Base-by-base conservation (phyloP, 257 asterid species). In the Paulownia fortunei region DNA sequence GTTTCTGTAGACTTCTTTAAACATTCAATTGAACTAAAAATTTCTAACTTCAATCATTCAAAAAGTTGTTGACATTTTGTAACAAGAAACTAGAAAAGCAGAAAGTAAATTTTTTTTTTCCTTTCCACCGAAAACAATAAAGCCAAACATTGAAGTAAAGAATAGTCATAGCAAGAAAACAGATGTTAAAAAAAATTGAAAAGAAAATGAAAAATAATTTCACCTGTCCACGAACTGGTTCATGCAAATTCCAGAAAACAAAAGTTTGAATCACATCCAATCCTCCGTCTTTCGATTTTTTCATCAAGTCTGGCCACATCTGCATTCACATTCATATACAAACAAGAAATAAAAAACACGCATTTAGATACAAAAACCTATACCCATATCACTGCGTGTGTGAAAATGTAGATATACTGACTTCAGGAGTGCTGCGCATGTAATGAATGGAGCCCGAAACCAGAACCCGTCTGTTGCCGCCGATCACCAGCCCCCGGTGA, bases 241-340 rank as follows among this genome's bases (percentile, higher is more conserved):
- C 98, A 63, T 93, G 98, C 80, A 86, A 67, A 76, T 92, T 89
- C 98, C 98, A 93, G 90, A 93, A 93, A 32, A 93, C 92, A 52
- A 87, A 94, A 8, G 98, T 94, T 66, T 94, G 90, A 4, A 94
- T 89, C 10, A 81, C 84, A 83, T 94, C 96, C 88, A 94, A 76
- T 0, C 98, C 98, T 78, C 98, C 98, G 15, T 89, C 97, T 70
- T 94, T 94, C 0, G 97, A 84, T 77, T 92, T 92, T 76, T 90
- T 92, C 66, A 94, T 89, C 79, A 94, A 86, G 73, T 90, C 97
- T 15, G 93, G 90, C 97, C 97, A 91, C 97, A 91, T 91, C 97
- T 91, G 82, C 72, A 65, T 11, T 24, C 32, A 51, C 8, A 42
- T 11, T 21, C 2, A 36, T 39, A 54, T n/a, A 34, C 19, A 76